Percentiles rank a stretch among this genome's conserved stretches.
phyloP scores from a whole-genome alignment of 768 basidiomycete genomes.

The Lactarius akahatsu region DNA sequence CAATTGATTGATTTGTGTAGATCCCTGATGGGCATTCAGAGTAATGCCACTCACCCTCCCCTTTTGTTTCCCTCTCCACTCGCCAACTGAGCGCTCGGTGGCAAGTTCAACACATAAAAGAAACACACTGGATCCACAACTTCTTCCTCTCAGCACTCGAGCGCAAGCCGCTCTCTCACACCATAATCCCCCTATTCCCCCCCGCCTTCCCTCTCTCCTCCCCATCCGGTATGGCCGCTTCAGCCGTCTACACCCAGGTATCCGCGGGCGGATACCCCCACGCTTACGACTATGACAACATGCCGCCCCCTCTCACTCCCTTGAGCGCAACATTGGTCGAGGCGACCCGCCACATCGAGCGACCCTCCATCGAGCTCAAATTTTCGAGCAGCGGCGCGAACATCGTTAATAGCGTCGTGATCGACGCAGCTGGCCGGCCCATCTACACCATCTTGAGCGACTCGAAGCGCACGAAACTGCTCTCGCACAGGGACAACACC shows the following conservation, averaged over 20 bases:
- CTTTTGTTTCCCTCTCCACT: neutral
- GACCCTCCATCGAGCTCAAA: slow-evolving; percentile 20
- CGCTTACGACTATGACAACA: neutral
- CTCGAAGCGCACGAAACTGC: slow-evolving; percentile 13
- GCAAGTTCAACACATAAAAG: slow-evolving; percentile 17
- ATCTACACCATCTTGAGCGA: slow-evolving; percentile 15
- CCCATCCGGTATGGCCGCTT: slow-evolving; percentile 6
- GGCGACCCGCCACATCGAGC: neutral
- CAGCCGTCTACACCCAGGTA: slow-evolving; percentile 14
- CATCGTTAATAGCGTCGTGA: slow-evolving; percentile 15
- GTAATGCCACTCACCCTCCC: neutral
- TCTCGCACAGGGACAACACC: neutral
- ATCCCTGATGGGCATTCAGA: neutral
- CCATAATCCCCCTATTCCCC: too few species aligned
- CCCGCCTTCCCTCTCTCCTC: too few species aligned
- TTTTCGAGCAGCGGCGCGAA: slow-evolving; percentile 6
- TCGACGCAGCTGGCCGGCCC: neutral
- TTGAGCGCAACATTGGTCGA: slow-evolving; percentile 16
- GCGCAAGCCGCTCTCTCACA: slow-evolving; percentile 11
- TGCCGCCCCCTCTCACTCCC: neutral
- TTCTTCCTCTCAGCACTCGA: neutral
- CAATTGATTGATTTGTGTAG: neutral
- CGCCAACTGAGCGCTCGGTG: neutral
- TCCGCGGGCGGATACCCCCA: slow-evolving; percentile 22
- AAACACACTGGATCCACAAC: neutral